Percentiles rank a stretch among this genome's conserved stretches.
These are phyloP conservation scores for Solioccasus polychromus DNA, from an alignment of 768 basidiomycete species.

Conservation along the genomic window DNA sequence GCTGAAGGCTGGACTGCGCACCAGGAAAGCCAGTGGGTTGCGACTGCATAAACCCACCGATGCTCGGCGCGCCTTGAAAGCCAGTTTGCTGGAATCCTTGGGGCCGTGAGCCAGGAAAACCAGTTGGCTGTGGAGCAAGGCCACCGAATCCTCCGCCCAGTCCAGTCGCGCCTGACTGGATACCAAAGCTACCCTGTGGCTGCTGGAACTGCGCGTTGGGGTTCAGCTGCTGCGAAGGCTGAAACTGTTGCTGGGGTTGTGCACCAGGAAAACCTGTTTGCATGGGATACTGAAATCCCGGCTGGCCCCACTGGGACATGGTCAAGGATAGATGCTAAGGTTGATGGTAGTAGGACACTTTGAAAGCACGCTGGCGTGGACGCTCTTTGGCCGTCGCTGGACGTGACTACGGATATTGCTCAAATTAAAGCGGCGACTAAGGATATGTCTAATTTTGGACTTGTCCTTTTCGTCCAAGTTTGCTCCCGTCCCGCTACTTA, in stretches of 20 bases:
- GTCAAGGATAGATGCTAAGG: constrained; percentile 11
- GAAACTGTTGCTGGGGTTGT: constrained; percentile 47
- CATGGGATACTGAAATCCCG: constrained; percentile 69
- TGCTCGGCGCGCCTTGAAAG: constrained; percentile 36
- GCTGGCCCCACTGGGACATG: constrained; percentile 81
- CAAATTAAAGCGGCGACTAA: constrained; percentile 22
- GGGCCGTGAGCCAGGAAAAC: constrained; percentile 37
- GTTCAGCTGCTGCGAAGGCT: constrained; percentile 33
- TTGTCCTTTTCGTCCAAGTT: neutral
- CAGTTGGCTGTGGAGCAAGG: constrained; percentile 64
- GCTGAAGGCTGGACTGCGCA: constrained; percentile 28
- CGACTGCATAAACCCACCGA: constrained; percentile 37
- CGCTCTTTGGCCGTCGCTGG: constrained; percentile 1
- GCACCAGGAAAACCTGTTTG: constrained; percentile 61
- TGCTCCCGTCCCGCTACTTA: neutral
- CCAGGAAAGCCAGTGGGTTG: constrained; percentile 51
- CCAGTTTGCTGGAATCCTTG: constrained; percentile 49
- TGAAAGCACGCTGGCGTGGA: neutral
- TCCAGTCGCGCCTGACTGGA: constrained; percentile 24
- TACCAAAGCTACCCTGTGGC: constrained; percentile 34
- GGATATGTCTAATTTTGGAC: constrained; percentile 7
- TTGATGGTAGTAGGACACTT: neutral
- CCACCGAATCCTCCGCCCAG: constrained; percentile 35
- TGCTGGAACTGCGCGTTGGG: constrained; percentile 40
- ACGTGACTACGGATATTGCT: neutral